Conservation (phyloP, 805 yeast genomes). For the Yarrowia phangngaensis region DNA sequence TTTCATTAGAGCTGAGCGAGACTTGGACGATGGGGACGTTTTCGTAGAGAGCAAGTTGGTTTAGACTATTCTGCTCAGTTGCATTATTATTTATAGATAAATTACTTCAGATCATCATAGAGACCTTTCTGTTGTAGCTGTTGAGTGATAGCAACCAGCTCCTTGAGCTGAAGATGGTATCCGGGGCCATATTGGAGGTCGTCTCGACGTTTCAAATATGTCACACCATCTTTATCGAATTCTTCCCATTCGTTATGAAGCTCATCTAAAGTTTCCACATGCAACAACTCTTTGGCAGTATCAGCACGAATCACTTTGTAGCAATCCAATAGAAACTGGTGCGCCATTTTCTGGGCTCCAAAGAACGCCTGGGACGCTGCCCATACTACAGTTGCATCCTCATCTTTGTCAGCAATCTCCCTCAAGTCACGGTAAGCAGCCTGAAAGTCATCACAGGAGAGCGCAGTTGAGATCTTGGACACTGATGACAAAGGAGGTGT, state of each 20-base stretch:
- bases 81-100: too few relatives aligned
- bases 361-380: constrained; percentile 13
- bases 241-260: constrained; percentile 16
- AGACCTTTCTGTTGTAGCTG: constrained; percentile 9
- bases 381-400: constrained; percentile 1
- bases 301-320: constrained; percentile 9
- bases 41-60: constrained; percentile 22
- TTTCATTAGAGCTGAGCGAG: constrained; percentile 29
- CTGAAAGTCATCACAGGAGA: constrained; percentile 4
- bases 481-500: not conserved
- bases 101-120: constrained; percentile 9
- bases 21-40: constrained; percentile 26
- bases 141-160: constrained; percentile 12
- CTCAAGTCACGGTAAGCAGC: constrained; percentile 3
- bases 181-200: not conserved
- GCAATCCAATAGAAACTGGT: constrained; percentile 6
- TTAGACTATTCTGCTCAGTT: not conserved
- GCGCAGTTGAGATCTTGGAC: not conserved
- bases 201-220: constrained; percentile 6
- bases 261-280: not conserved
- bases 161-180: constrained; percentile 15
- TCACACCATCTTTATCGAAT: constrained; percentile 15
- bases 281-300: constrained; percentile 5
- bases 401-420: not conserved
- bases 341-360: constrained; percentile 3